Conservation (phyloP, 2,329 filamentous ascomycete species). For the Aureobasidium sp. region DNA sequence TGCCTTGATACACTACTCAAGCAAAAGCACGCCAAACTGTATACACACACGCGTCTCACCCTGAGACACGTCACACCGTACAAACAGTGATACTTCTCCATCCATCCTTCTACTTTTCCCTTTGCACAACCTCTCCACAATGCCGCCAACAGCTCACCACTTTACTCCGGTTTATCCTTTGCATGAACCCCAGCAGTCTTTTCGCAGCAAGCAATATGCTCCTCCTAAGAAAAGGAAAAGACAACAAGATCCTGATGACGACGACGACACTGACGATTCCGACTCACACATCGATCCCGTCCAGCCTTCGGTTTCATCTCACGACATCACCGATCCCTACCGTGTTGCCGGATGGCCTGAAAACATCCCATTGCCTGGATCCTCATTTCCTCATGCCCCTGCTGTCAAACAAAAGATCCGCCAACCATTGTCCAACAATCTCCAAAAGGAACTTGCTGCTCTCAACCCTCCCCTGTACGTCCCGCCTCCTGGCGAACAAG, state of each 20-base stretch:
- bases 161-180: constrained; percentile 13
- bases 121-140: neutral
- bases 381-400: constrained; percentile 38
- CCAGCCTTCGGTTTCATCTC: neutral
- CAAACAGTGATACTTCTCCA: neutral
- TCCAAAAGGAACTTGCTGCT: constrained; percentile 33
- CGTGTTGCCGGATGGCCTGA: constrained; percentile 34
- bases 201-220: constrained; percentile 12
- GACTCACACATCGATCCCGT: constrained; percentile 13
- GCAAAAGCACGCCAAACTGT: neutral
- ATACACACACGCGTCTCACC: neutral
- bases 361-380: constrained; percentile 30
- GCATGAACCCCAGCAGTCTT: constrained; percentile 7
- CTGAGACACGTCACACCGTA: neutral
- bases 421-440: constrained; percentile 13
- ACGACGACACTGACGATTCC: constrained; percentile 21
- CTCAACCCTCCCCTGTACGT: constrained; percentile 35
- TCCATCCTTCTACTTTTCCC: neutral
- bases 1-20: neutral
- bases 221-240: constrained; percentile 17
- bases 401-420: constrained; percentile 16
- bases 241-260: constrained; percentile 12
- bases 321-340: constrained; percentile 27
- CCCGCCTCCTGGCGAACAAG: constrained; percentile 16
- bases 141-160: constrained; percentile 10